phyloP scores from a whole-genome alignment of 306 rosid genomes.

The Abrus pulchellus region DNA sequence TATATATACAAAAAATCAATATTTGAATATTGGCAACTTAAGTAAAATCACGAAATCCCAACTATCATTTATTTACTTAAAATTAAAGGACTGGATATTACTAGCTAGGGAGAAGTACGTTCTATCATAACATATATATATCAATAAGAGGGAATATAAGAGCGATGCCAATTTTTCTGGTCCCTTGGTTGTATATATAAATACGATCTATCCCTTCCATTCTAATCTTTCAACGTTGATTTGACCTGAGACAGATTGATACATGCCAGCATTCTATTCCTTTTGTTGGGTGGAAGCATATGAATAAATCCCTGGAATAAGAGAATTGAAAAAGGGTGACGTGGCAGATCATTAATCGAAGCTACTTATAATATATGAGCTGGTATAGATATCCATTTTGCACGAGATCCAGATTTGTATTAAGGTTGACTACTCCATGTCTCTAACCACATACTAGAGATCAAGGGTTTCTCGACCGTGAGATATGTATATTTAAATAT shows the following conservation, averaged over 20 bases:
- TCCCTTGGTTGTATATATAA: background rate
- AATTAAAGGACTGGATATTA: background rate
- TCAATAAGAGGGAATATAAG: constrained; percentile 9
- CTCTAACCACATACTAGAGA: too few relatives aligned
- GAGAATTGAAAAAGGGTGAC: constrained; percentile 7
- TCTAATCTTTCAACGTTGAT: constrained; percentile 17
- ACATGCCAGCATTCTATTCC: constrained; percentile 43
- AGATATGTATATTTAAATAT: too few relatives aligned
- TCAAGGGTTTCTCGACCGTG: too few relatives aligned
- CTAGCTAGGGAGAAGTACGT: background rate
- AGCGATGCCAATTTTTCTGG: constrained; percentile 25
- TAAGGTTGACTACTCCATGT: too few relatives aligned
- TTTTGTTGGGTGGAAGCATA: constrained; percentile 40
- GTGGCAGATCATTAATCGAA: background rate
- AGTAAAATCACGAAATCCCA: background rate
- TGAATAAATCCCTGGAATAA: constrained; percentile 38
- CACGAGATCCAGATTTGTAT: background rate
- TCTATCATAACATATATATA: background rate
- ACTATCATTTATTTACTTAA: background rate
- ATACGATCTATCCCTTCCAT: background rate
- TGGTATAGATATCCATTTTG: background rate
- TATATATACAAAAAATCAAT: background rate
- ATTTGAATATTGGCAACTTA: too few relatives aligned
- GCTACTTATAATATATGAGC: background rate
- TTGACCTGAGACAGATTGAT: constrained; percentile 28